Conservation (phyloP, 805 yeast species). For the Candida ficus region DNA sequence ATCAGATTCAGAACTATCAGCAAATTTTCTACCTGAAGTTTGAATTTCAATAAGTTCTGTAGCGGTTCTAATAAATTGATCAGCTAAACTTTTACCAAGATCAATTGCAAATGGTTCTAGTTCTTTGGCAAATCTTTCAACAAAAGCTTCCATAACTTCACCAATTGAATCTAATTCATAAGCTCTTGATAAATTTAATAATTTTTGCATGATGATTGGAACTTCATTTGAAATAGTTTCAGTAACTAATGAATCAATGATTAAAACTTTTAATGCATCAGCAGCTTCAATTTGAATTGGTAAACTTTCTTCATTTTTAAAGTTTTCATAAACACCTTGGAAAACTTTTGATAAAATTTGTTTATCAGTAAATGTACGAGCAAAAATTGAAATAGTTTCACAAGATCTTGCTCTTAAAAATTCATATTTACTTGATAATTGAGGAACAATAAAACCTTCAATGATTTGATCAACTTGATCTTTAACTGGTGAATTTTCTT, state of each 20-base stretch:
- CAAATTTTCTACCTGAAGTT: slow-evolving; percentile 7
- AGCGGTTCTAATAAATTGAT: slow-evolving; percentile 55
- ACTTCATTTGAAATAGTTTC: slow-evolving; percentile 67
- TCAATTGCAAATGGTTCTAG: slow-evolving; percentile 83
- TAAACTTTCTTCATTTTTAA: slow-evolving; percentile 39
- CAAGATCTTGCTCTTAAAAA: slow-evolving; percentile 75
- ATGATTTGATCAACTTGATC: slow-evolving; percentile 68
- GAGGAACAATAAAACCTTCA: slow-evolving; percentile 62
- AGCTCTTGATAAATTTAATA: slow-evolving; percentile 68
- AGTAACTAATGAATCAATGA: slow-evolving; percentile 63
- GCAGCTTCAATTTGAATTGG: slow-evolving; percentile 88
- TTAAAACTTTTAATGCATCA: slow-evolving; percentile 75
- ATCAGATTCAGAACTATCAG: slow-evolving; percentile 38
- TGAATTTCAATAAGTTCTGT: slow-evolving; percentile 45
- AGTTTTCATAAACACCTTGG: slow-evolving; percentile 36
- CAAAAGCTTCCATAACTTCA: slow-evolving; percentile 93
- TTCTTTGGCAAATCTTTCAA: slow-evolving; percentile 80
- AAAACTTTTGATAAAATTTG: slow-evolving; percentile 34
- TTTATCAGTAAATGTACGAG: slow-evolving; percentile 31
- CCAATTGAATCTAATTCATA: slow-evolving; percentile 84
- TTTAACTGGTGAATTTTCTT: slow-evolving; percentile 47
- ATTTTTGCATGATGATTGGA: slow-evolving; percentile 74
- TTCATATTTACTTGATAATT: slow-evolving; percentile 52
- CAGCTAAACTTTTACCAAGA: slow-evolving; percentile 52
- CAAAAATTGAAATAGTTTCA: slow-evolving; percentile 46